Base-by-base conservation (phyloP, 441 rosid species). In the Croton setiger region DNA sequence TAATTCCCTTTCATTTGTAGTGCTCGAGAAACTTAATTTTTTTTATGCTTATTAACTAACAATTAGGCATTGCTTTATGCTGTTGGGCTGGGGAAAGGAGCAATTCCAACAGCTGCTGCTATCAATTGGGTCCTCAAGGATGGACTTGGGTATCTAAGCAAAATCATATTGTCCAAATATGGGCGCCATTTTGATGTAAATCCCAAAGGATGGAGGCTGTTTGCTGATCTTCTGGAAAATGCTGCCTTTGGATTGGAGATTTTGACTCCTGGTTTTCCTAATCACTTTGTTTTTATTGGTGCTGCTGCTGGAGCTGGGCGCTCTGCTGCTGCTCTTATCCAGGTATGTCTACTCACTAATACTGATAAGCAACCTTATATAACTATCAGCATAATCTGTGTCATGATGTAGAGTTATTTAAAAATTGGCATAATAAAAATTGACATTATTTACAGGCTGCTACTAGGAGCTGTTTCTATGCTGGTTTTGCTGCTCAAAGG, bases 401-500 rank as follows among this genome's bases (percentile, higher is more conserved):
- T 20, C 12, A 54, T 69, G 45, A 33, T 53, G 57, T 63, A 49
- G 54, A 62, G 56, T 61, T 75, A 20, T 64, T 79, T 27, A 27
- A 27, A 27, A 27, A 27, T 27, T 27, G 31, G 31, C 31, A 27
- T 27, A 1, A 27, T 27, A 69, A 78, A 72, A 62, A 51, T 64
- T 79, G 60, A 49, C 18, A n/a, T 69, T 67, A 60, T 70, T 70
- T 67, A 43, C 85, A 93, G 98, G 92, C 98, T 54, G 91, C 97
- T 69, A 92, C 99, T 45, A 86, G 88, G 78, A 94, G 96, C 82
- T 94, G 97, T 80, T 94, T 94, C 69, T 84, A 86, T 80, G 98
- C 99, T 85, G 99, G 99, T 66, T 94, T 94, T 86, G 99, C 98
- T 76, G 96, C 96, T 80, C 91, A 87, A 76, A 90, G 98, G 74